Conservation (phyloP, 1,139 yeast species). For the Geotrichum citri-aurantii region DNA sequence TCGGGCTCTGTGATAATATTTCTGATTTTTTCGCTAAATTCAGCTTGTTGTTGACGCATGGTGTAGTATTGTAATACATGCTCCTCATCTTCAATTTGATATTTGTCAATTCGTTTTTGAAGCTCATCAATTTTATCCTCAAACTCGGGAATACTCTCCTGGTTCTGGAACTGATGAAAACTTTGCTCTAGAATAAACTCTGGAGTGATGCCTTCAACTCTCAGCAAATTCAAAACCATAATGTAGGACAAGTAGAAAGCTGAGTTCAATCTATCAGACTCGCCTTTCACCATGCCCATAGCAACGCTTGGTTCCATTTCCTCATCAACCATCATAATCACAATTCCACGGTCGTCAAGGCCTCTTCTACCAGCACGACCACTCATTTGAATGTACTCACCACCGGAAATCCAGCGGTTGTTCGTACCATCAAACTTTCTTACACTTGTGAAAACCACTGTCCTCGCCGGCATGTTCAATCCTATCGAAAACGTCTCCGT, state of each 20-base stretch:
- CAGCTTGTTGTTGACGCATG: slow-evolving; percentile 60
- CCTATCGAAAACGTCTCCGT: slow-evolving; percentile 99
- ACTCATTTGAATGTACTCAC: slow-evolving; percentile 98
- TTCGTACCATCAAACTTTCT: slow-evolving; percentile 98
- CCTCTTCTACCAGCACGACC: slow-evolving; percentile 99
- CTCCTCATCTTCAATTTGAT: slow-evolving; percentile 66
- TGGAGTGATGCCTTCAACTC: slow-evolving; percentile 97
- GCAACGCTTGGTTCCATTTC: slow-evolving; percentile 99
- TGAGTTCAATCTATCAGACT: slow-evolving; percentile 91
- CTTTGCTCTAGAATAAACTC: slow-evolving; percentile 95
- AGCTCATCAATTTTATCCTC: slow-evolving; percentile 57
- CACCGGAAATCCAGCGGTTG: slow-evolving; percentile 98
- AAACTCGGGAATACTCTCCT: slow-evolving; percentile 79
- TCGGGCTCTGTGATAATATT: slow-evolving; percentile 92
- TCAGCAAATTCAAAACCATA: slow-evolving; percentile 90
- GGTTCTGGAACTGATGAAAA: slow-evolving; percentile 91
- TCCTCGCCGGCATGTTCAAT: slow-evolving; percentile 95
- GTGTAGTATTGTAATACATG: slow-evolving; percentile 78
- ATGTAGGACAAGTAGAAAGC: slow-evolving; percentile 96
- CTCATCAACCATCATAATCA: slow-evolving; percentile 97
- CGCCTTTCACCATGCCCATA: slow-evolving; percentile 98
- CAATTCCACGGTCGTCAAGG: slow-evolving; percentile 96
- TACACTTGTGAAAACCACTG: slow-evolving; percentile 95
- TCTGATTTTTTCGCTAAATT: slow-evolving; percentile 71
- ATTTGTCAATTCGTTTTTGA: slow-evolving; percentile 44